A percentile compares a stretch with the other conserved stretches of the same genome.
Evolutionary conservation across 2,329 filamentous ascomycete species (phyloP).

Genomic region (Pestalotiopsis sp.): DNA sequence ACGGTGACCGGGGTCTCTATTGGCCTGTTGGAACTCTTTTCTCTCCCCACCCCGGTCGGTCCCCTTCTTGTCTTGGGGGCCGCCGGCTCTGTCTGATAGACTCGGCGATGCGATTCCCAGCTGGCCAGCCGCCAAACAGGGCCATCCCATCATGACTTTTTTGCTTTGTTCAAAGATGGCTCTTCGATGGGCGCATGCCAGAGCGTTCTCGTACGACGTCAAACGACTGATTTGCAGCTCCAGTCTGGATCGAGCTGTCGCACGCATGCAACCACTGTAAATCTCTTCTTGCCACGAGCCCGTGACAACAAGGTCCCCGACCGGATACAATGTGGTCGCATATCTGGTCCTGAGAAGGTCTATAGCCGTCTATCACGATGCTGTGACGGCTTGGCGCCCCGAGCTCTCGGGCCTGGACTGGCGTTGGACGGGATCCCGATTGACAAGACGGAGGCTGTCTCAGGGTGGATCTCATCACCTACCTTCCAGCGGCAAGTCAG

Average conservation of each 20-base stretch:
- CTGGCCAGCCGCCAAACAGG: not conserved
- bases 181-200: not conserved
- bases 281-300: not conserved
- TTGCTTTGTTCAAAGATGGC: slow-evolving; percentile 1
- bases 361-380: not conserved
- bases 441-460: not conserved
- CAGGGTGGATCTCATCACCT: not conserved
- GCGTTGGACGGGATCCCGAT: not conserved
- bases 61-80: not conserved
- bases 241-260: not conserved
- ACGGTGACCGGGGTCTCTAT: not conserved
- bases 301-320: not conserved
- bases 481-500: not conserved
- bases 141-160: not conserved
- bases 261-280: not conserved
- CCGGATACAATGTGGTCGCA: not conserved
- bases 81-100: not conserved
- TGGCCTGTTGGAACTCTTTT: not conserved
- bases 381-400: not conserved
- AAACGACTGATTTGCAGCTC: not conserved
- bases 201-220: slow-evolving; percentile 5
- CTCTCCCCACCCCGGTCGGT: not conserved
- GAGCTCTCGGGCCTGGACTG: not conserved
- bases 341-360: not conserved
- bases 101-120: slow-evolving; percentile 3